Evolutionary conservation across 495 filamentous ascomycete genomes (phyloP), one percentile per base, ranked within the genome.

Genomic region (Aspergillus carlsbadensis): DNA sequence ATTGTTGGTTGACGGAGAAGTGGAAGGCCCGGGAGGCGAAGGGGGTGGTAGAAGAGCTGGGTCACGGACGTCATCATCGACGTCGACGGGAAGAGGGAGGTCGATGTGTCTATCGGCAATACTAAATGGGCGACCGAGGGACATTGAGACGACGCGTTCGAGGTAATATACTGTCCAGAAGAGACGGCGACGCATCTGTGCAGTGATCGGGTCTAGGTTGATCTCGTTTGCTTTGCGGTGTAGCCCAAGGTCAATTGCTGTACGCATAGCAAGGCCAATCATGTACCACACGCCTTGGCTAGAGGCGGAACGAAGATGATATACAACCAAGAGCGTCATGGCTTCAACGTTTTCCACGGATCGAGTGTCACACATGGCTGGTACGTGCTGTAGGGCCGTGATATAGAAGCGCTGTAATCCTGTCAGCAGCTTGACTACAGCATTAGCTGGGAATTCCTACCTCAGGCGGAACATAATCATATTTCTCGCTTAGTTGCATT

Each of bases 241-340:
- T 8, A 82, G 68, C 5, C 78, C 79, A 5, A 82, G 67, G 49
- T 82, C 78, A 34, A 82, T 78, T 29, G 76, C 77, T 11, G 76
- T 82, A 21, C 78, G 71, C 78, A 81, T 82, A 1, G 78, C 78
- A 21, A 82, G 68, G 26, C 78, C 78, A 37, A 82, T 76, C 76
- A 82, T 80, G 46, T 82, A 82, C 79, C 78, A 82, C 58, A 82
- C 72, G 11, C 78, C 79, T 59, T 79, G 77, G 43, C 74, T 82
- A 1, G 76, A 78, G 3, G 77, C 70, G 17, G 76, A 78, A 10
- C 79, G 71, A 3, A 82, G 65, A 56, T 82, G 77, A 48, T 80
- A 82, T 10, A 81, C 67, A 5, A 82, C 78, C 8, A 82, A 65
- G 22, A 82, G 73, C 7, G 75, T 67, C 78, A 82, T 82, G n/a